A percentile compares a stretch with the other conserved stretches of the same genome.
Conservation (phyloP, 176 grass and related monocot species). For the Panicum miliaceum region DNA sequence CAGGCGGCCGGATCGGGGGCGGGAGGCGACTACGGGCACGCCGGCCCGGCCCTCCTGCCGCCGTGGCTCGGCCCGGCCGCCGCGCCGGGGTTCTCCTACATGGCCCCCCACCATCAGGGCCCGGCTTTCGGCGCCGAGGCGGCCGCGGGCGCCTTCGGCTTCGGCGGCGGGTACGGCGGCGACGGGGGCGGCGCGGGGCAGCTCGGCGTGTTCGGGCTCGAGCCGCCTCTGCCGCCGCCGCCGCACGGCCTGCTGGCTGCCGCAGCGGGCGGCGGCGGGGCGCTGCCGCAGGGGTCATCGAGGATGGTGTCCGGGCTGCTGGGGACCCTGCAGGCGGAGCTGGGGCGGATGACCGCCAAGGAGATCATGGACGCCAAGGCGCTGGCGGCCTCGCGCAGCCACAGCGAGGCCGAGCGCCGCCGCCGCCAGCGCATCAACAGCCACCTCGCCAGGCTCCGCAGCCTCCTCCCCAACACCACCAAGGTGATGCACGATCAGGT, state of each 20-base stretch:
- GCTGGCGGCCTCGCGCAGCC: constrained; percentile 80
- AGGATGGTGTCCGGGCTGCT: constrained; percentile 51
- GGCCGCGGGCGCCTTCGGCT: constrained; percentile 13
- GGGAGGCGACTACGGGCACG: background rate
- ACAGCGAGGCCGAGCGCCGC: constrained; percentile 94
- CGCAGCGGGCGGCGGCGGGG: background rate
- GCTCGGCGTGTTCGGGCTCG: constrained; percentile 41
- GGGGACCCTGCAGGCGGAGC: constrained; percentile 71
- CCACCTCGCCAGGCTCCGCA: constrained; percentile 76
- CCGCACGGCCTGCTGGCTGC: background rate
- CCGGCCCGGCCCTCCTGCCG: constrained; percentile 27
- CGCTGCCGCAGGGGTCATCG: constrained; percentile 33
- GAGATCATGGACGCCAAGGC: constrained; percentile 96
- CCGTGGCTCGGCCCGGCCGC: constrained; percentile 41
- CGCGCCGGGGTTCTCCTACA: constrained; percentile 37
- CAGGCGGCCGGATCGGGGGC: constrained; percentile 21
- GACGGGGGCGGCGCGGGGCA: constrained; percentile 14
- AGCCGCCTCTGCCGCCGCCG: background rate
- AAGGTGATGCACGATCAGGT: constrained; percentile 55
- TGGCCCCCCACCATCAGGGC: background rate
- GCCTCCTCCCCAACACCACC: constrained; percentile 88
- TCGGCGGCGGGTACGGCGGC: constrained; percentile 1
- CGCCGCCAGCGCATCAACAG: constrained; percentile 94
- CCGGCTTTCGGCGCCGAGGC: background rate
- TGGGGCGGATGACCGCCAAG: constrained; percentile 80